Conservation (phyloP, 306 rosid species). For the Acacia melanoxylon region DNA sequence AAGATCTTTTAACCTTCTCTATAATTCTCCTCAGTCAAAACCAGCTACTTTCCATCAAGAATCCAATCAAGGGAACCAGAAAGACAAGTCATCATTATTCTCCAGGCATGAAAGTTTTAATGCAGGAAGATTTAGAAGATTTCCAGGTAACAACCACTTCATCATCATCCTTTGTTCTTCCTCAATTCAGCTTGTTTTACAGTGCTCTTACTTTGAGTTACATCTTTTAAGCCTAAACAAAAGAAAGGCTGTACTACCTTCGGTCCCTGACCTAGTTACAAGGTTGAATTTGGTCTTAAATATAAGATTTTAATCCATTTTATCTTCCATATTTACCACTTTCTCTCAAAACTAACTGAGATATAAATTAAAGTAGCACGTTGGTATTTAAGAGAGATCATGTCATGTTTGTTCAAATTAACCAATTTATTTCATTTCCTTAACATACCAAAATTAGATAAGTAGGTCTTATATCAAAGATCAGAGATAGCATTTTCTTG, state of each 20-base stretch:
- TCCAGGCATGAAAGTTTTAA: slow-evolving; percentile 73
- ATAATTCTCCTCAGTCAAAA: slow-evolving; percentile 73
- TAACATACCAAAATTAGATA: too few relatives aligned
- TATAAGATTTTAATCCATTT: too few relatives aligned
- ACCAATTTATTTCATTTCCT: too few relatives aligned
- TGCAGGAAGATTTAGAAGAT: slow-evolving; percentile 42
- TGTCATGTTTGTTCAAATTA: too few relatives aligned
- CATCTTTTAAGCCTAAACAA: not conserved
- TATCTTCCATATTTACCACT: too few relatives aligned
- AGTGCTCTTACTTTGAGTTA: not conserved
- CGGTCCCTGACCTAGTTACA: too few relatives aligned
- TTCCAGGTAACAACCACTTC: slow-evolving; percentile 39
- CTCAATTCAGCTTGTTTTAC: not conserved
- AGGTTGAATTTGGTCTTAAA: too few relatives aligned
- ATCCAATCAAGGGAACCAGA: slow-evolving; percentile 46
- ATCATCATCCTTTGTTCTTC: not conserved
- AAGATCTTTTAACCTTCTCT: slow-evolving; percentile 82
- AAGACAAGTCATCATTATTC: slow-evolving; percentile 33
- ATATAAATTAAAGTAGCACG: too few relatives aligned
- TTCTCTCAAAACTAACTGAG: too few relatives aligned
- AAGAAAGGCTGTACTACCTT: not conserved
- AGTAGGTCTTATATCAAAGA: too few relatives aligned
- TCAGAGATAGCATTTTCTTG: not conserved
- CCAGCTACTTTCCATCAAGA: slow-evolving; percentile 62
- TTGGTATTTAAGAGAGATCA: too few relatives aligned